phyloP scores from a whole-genome alignment of 176 grass and related monocot species.

The Oryza meridionalis region DNA sequence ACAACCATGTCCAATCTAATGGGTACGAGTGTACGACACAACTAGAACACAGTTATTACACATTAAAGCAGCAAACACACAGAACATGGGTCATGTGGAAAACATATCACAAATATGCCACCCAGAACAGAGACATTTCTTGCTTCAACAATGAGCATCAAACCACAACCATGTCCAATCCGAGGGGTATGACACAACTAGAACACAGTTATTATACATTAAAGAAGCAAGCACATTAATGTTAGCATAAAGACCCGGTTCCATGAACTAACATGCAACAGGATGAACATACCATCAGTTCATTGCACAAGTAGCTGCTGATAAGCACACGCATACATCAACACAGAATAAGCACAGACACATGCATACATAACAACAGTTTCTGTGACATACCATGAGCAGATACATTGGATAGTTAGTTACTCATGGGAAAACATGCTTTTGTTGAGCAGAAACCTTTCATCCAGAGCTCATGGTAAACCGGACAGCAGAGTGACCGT shows the following conservation, averaged over 20 bases:
- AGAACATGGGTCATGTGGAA: too few relatives aligned
- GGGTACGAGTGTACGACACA: background rate
- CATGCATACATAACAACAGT: slow-evolving; percentile 24
- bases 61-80: slow-evolving; percentile 8
- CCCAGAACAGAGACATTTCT: background rate
- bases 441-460: slow-evolving; percentile 36
- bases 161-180: background rate
- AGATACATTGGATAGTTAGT: background rate
- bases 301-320: slow-evolving; percentile 22
- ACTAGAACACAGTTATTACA: slow-evolving; percentile 22
- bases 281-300: slow-evolving; percentile 1
- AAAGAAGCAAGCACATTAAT: background rate
- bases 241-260: background rate
- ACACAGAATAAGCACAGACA: background rate
- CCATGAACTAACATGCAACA: background rate
- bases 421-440: slow-evolving; percentile 7
- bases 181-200: background rate
- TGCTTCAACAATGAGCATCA: background rate
- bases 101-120: too few relatives aligned
- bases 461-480: slow-evolving; percentile 16
- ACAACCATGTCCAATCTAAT: background rate
- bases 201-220: slow-evolving; percentile 29
- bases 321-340: slow-evolving; percentile 11
- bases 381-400: slow-evolving; percentile 16
- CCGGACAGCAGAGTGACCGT: slow-evolving; percentile 23